A percentile compares a stretch with the other conserved stretches of the same genome.
These are phyloP conservation scores for Aspergillus versicolor DNA, from an alignment of 2,329 filamentous ascomycete species.

Conservation along the genomic window DNA sequence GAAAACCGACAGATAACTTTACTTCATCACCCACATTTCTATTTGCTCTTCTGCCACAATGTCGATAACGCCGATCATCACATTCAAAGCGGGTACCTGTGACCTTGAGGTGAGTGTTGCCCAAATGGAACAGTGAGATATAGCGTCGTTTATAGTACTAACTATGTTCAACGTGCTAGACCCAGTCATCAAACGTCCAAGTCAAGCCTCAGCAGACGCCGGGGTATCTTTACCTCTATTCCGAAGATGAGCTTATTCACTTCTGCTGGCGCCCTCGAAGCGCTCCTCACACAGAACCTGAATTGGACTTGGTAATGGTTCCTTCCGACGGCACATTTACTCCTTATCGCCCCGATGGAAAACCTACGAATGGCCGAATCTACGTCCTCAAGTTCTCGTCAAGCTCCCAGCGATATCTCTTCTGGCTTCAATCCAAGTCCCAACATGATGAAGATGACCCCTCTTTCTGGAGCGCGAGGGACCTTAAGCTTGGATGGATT, in stretches of 20 bases:
- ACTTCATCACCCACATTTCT: background rate
- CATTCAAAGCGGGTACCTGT: slow-evolving; percentile 93
- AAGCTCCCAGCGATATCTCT: slow-evolving; percentile 85
- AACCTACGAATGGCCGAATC: slow-evolving; percentile 78
- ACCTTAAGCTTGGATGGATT: slow-evolving; percentile 83
- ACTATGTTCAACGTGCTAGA: slow-evolving; percentile 30
- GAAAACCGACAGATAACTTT: background rate
- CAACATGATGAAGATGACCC: slow-evolving; percentile 70
- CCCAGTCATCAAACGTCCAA: slow-evolving; percentile 62
- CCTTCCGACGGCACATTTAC: slow-evolving; percentile 84
- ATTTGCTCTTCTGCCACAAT: slow-evolving; percentile 50
- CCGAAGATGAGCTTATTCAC: slow-evolving; percentile 90
- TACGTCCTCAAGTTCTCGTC: slow-evolving; percentile 92
- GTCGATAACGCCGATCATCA: slow-evolving; percentile 84
- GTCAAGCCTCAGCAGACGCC: slow-evolving; percentile 70
- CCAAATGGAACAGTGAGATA: background rate
- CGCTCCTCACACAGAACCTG: slow-evolving; percentile 67
- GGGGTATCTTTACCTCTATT: slow-evolving; percentile 90
- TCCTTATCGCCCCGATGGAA: slow-evolving; percentile 68
- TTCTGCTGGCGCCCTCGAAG: slow-evolving; percentile 93
- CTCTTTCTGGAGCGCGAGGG: slow-evolving; percentile 78
- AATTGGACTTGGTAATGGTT: slow-evolving; percentile 91
- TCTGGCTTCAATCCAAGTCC: slow-evolving; percentile 93
- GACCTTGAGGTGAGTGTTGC: slow-evolving; percentile 69
- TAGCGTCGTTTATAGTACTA: background rate